phyloP scores from a whole-genome alignment of 2,329 filamentous ascomycete genomes.

The Hypoxylon sp. region DNA sequence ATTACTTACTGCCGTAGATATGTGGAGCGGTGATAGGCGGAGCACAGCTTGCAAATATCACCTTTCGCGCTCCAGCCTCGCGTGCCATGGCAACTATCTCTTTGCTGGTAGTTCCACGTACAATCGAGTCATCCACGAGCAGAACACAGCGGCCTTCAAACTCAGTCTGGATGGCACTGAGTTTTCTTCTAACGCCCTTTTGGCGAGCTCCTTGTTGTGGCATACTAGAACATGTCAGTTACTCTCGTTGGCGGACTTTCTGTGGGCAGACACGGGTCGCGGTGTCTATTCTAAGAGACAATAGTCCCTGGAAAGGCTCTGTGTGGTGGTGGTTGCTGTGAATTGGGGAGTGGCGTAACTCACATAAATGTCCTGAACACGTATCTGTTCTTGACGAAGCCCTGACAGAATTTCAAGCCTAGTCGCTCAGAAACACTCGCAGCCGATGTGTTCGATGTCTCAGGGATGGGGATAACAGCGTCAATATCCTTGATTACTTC shows the following conservation, averaged over 20 bases:
- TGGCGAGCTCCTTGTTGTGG: slow-evolving; percentile 83
- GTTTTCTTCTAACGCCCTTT: slow-evolving; percentile 89
- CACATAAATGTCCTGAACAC: slow-evolving; percentile 84
- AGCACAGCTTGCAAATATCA: slow-evolving; percentile 86
- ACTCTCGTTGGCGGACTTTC: background rate
- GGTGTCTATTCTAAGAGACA: background rate
- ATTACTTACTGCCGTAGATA: slow-evolving; percentile 73
- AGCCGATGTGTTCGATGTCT: slow-evolving; percentile 81
- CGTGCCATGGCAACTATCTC: slow-evolving; percentile 88
- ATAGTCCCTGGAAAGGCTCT: background rate
- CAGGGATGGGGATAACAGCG: slow-evolving; percentile 75
- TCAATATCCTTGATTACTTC: slow-evolving; percentile 79
- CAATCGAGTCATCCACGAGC: slow-evolving; percentile 91
- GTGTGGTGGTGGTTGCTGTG: background rate
- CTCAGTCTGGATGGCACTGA: slow-evolving; percentile 88
- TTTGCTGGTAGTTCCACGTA: slow-evolving; percentile 84
- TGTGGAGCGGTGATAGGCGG: slow-evolving; percentile 89
- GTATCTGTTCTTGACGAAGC: slow-evolving; percentile 84
- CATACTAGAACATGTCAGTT: slow-evolving; percentile 64
- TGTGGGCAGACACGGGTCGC: background rate
- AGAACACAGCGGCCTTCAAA: slow-evolving; percentile 86
- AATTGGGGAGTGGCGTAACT: slow-evolving; percentile 6
- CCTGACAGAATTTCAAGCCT: slow-evolving; percentile 79
- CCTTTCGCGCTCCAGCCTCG: slow-evolving; percentile 84
- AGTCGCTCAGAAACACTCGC: slow-evolving; percentile 78